Base-by-base conservation (phyloP, 495 filamentous ascomycete genomes). In the Glonium stellatum region DNA sequence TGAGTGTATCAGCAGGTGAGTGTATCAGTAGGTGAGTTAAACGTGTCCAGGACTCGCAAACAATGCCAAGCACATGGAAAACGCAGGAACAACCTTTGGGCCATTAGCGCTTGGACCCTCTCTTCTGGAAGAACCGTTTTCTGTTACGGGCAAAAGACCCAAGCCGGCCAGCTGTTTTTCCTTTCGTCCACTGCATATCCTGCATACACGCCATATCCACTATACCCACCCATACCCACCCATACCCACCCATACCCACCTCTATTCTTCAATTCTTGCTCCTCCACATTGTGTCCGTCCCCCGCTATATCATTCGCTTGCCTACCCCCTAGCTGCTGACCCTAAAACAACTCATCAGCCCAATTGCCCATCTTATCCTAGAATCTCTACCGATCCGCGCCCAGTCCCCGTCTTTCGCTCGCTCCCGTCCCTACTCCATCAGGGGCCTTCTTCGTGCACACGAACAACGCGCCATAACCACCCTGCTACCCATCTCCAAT, bases 401-500 rank as follows among this genome's bases (percentile, higher is more conserved):
- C 6, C 27, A 31, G 27, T 31, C 27, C n/a, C n/a, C 27, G 6
- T 31, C 39, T 2, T 11, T 44, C 39, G 39, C 39, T 51, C 48
- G 19, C 4, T 51, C 48, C 47, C 48, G 48, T 51, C 15, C 48
- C 27, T 31, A 31, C 15, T 21, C 31, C 36, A 55, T 55, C 52
- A 55, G 52, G 52, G 52, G 52, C 34, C 9, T 42, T 18, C 23
- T 55, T 55, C 25, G 39, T 51, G 39, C 39, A 44, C 4, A 44
- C 10, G 13, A 44, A 11, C 18, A 25, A 51, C 48, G 52, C 52
- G 31, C 23, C 31, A 42, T 37, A 37, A 42, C 6, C 52, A 21
- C 18, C 52, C 23, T 21, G 12, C 52, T 21, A 11, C 11, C n/a
- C 52, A 25, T 39, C 52, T 55, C 34, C 15, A 37, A 18, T 37